Evolutionary conservation across 345 rosid species (phyloP).

Genomic region (Turnera subulata): DNA sequence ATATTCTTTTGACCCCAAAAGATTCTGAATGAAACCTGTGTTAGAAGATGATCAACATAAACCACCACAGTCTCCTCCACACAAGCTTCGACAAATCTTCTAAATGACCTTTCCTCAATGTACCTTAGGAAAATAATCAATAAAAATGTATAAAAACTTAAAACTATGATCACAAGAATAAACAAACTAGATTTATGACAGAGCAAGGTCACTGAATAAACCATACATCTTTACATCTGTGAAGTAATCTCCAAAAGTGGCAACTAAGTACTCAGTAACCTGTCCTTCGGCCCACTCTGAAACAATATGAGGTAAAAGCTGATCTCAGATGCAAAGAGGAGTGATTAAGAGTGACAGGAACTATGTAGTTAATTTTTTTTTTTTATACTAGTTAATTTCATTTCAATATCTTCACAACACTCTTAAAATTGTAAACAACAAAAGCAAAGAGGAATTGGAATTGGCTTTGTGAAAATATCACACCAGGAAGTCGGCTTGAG

Average conservation of each 20-base stretch:
- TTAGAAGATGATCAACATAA: slow-evolving; percentile 85
- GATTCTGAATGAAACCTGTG: slow-evolving; percentile 48
- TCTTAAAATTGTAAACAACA: too few species aligned
- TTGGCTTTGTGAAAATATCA: too few species aligned
- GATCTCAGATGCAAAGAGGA: slow-evolving; percentile 11
- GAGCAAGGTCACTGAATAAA: not conserved
- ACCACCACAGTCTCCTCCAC: slow-evolving; percentile 84
- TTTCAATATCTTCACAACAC: too few species aligned
- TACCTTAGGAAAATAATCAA: slow-evolving; percentile 53
- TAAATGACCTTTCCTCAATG: slow-evolving; percentile 90
- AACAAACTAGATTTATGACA: not conserved
- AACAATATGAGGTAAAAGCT: slow-evolving; percentile 24
- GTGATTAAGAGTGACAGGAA: not conserved
- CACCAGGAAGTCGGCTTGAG: too few species aligned
- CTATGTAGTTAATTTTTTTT: not conserved
- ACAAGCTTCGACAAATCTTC: slow-evolving; percentile 95
- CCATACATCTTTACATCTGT: slow-evolving; percentile 94
- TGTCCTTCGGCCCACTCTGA: slow-evolving; percentile 97
- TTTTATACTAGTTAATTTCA: too few species aligned
- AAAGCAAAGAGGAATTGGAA: too few species aligned
- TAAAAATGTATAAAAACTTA: slow-evolving; percentile 8
- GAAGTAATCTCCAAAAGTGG: slow-evolving; percentile 94
- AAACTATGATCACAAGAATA: not conserved
- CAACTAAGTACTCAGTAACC: slow-evolving; percentile 89
- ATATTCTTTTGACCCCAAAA: slow-evolving; percentile 1